Conservation (phyloP, 768 basidiomycete genomes). For the Amanita pallidorosea region DNA sequence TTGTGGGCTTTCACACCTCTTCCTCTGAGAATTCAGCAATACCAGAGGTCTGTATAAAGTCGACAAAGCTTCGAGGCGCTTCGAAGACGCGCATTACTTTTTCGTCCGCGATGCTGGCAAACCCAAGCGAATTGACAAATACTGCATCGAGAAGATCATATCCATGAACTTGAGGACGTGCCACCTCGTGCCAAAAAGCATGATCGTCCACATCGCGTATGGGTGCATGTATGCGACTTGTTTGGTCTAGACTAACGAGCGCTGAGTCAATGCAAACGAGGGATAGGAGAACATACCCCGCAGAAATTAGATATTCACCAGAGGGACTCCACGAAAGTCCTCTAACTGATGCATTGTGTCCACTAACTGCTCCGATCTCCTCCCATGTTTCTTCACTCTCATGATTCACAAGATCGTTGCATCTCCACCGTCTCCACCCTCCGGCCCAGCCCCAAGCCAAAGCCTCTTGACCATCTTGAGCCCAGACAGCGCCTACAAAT, state of each 20-base stretch:
- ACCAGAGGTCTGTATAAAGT: constrained; percentile 40
- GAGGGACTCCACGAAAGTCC: constrained; percentile 80
- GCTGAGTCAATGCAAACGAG: constrained; percentile 2
- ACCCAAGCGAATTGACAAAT: constrained; percentile 67
- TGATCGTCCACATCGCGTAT: constrained; percentile 14
- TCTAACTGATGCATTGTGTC: constrained; percentile 74
- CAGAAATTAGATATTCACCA: constrained; percentile 79
- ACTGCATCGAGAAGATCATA: constrained; percentile 80
- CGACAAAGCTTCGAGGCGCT: constrained; percentile 74
- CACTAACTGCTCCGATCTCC: constrained; percentile 72
- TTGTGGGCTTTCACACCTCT: constrained; percentile 28
- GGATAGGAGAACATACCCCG: constrained; percentile 43
- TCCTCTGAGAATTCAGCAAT: constrained; percentile 36
- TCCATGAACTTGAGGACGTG: constrained; percentile 92
- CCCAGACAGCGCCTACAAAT: constrained; percentile 89
- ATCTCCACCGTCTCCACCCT: constrained; percentile 83
- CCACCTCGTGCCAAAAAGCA: constrained; percentile 70
- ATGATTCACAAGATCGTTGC: constrained; percentile 14
- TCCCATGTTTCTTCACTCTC: constrained; percentile 45
- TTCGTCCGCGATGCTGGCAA: constrained; percentile 91
- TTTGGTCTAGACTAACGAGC: constrained; percentile 69
- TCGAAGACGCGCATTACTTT: constrained; percentile 93
- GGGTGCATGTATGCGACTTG: constrained; percentile 78
- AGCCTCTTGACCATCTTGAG: constrained; percentile 44
- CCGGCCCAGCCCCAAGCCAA: constrained; percentile 93